Conservation (phyloP, 116 monocot species). For the Phalaenopsis hybrid region DNA sequence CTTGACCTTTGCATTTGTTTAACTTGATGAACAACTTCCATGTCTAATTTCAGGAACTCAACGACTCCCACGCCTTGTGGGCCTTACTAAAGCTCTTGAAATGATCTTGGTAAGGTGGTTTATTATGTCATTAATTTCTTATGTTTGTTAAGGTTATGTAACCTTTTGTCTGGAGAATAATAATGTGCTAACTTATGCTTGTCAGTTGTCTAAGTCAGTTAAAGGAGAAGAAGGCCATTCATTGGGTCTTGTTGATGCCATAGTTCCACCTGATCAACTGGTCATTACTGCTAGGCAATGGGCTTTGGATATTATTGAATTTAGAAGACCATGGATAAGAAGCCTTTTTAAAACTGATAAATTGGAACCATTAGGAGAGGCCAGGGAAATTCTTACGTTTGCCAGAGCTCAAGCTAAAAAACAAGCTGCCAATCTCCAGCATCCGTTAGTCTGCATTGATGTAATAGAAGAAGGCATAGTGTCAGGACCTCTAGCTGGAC, state of each 20-base stretch:
- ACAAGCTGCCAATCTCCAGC: slow-evolving; percentile 49
- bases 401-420: slow-evolving; percentile 53
- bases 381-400: slow-evolving; percentile 57
- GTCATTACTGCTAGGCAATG: slow-evolving; percentile 36
- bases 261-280: slow-evolving; percentile 37
- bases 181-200: background rate
- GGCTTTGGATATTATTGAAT: slow-evolving; percentile 50
- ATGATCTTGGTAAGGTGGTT: slow-evolving; percentile 44
- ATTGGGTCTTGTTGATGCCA: slow-evolving; percentile 51
- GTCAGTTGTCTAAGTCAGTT: slow-evolving; percentile 47
- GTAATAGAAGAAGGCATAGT: slow-evolving; percentile 58
- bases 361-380: slow-evolving; percentile 48
- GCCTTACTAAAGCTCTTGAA: slow-evolving; percentile 58
- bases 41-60: slow-evolving; percentile 41
- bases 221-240: slow-evolving; percentile 51
- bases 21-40: slow-evolving; percentile 1
- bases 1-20: background rate
- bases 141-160: slow-evolving; percentile 9
- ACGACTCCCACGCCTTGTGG: slow-evolving; percentile 56
- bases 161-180: background rate
- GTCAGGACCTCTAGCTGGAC: slow-evolving; percentile 47
- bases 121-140: background rate
- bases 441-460: slow-evolving; percentile 61
- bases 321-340: slow-evolving; percentile 42
- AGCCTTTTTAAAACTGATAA: slow-evolving; percentile 57